These are phyloP conservation scores for Blastobotrys petasosporus DNA, from an alignment of 1,139 yeast genomes.

Conservation along the genomic window DNA sequence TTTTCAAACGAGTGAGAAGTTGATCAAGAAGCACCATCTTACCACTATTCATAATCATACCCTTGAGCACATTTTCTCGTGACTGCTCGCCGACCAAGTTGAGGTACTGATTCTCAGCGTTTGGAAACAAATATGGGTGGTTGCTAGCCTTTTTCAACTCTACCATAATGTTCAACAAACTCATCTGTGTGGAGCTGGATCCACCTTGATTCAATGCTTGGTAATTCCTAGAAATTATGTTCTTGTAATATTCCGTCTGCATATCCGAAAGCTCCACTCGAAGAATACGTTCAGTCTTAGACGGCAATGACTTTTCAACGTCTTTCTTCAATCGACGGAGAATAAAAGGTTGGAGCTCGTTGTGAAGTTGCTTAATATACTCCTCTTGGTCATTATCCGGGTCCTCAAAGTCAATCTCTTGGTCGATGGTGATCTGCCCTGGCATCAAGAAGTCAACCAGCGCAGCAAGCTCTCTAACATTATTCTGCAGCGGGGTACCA, in stretches of 20 bases:
- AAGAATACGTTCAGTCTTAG: constrained; percentile 88
- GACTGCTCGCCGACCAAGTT: constrained; percentile 39
- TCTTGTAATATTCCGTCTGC: constrained; percentile 92
- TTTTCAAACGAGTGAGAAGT: constrained; percentile 69
- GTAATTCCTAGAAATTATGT: constrained; percentile 86
- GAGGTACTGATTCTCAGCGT: constrained; percentile 75
- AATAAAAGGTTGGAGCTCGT: constrained; percentile 82
- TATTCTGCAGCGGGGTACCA: constrained; percentile 97
- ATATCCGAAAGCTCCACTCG: constrained; percentile 92
- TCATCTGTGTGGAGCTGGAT: constrained; percentile 69
- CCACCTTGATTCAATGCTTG: constrained; percentile 84
- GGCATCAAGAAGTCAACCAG: constrained; percentile 94
- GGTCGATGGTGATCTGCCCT: constrained; percentile 81
- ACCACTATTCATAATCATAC: constrained; percentile 95
- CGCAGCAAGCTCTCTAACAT: constrained; percentile 92
- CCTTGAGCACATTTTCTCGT: constrained; percentile 77
- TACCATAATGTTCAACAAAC: constrained; percentile 85
- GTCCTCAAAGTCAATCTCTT: constrained; percentile 89
- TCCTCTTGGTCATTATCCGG: constrained; percentile 82
- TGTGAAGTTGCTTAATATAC: constrained; percentile 79
- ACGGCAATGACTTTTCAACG: constrained; percentile 93
- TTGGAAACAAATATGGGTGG: constrained; percentile 92
- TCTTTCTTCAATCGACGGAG: constrained; percentile 91
- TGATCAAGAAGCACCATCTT: constrained; percentile 95
- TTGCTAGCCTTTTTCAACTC: constrained; percentile 95